Conservation (phyloP, 345 rosid genomes). For the Pugionium dolabratum region DNA sequence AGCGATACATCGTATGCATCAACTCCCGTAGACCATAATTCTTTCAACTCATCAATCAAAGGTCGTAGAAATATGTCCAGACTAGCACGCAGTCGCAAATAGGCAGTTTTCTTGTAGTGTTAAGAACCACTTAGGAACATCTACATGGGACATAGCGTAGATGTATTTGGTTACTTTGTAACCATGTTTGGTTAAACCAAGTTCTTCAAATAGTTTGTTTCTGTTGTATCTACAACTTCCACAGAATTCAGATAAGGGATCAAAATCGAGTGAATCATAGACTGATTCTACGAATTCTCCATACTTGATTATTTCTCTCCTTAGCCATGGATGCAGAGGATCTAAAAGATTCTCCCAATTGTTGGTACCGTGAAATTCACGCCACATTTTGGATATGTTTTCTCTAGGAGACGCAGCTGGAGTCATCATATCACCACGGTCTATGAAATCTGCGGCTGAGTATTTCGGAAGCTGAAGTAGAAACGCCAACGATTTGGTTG, state of each 20-base stretch:
- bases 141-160: slow-evolving; percentile 66
- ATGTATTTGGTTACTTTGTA: slow-evolving; percentile 58
- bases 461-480: slow-evolving; percentile 49
- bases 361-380: slow-evolving; percentile 47
- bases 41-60: too few species aligned
- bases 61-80: too few species aligned
- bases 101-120: too few species aligned
- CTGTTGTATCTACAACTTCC: slow-evolving; percentile 63
- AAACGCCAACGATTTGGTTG: slow-evolving; percentile 44
- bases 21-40: too few species aligned
- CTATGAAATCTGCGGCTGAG: slow-evolving; percentile 52
- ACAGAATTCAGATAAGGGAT: slow-evolving; percentile 59
- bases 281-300: slow-evolving; percentile 62
- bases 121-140: slow-evolving; percentile 59
- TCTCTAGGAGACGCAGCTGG: slow-evolving; percentile 60
- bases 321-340: slow-evolving; percentile 56
- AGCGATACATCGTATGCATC: too few species aligned
- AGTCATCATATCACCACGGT: slow-evolving; percentile 59
- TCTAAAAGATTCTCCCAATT: slow-evolving; percentile 57
- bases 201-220: slow-evolving; percentile 51
- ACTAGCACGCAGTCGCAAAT: too few species aligned
- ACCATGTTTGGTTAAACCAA: slow-evolving; percentile 53
- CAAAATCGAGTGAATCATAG: slow-evolving; percentile 63
- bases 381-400: slow-evolving; percentile 52
- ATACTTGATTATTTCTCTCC: slow-evolving; percentile 58